These are phyloP conservation scores for Waitea zeae DNA, from an alignment of 1,284 basidiomycete genomes.

Conservation along the genomic window DNA sequence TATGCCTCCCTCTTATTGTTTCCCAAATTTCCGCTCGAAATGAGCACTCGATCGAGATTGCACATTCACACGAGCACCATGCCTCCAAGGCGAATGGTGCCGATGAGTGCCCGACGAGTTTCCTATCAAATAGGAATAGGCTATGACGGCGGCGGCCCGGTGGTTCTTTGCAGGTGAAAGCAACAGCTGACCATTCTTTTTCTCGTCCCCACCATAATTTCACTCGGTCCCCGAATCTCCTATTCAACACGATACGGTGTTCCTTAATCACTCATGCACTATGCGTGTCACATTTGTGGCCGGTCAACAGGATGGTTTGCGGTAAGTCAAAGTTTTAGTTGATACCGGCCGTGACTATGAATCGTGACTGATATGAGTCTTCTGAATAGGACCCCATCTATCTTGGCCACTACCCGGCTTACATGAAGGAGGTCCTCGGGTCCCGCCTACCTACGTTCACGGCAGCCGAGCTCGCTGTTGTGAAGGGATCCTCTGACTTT, in stretches of 20 bases:
- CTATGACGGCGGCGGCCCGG: too few relatives aligned
- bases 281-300: background rate
- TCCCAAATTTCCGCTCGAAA: too few relatives aligned
- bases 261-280: constrained; percentile 7
- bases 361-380: background rate
- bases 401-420: constrained; percentile 28
- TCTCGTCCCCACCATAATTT: background rate
- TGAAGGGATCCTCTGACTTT: constrained; percentile 32
- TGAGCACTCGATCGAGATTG: too few relatives aligned
- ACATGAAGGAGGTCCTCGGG: constrained; percentile 23
- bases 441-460: constrained; percentile 32
- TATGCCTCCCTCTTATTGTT: constrained; percentile 15
- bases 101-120: too few relatives aligned
- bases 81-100: background rate
- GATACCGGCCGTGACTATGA: background rate
- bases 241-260: constrained; percentile 8
- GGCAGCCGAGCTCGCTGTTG: constrained; percentile 23
- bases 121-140: too few relatives aligned
- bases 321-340: constrained; percentile 7
- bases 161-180: too few relatives aligned
- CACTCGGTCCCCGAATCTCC: background rate
- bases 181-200: too few relatives aligned
- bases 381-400: constrained; percentile 34
- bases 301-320: constrained; percentile 12
- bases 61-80: too few relatives aligned